These are phyloP conservation scores for Suillus alpinus DNA, from an alignment of 768 basidiomycete species.

Conservation along the genomic window DNA sequence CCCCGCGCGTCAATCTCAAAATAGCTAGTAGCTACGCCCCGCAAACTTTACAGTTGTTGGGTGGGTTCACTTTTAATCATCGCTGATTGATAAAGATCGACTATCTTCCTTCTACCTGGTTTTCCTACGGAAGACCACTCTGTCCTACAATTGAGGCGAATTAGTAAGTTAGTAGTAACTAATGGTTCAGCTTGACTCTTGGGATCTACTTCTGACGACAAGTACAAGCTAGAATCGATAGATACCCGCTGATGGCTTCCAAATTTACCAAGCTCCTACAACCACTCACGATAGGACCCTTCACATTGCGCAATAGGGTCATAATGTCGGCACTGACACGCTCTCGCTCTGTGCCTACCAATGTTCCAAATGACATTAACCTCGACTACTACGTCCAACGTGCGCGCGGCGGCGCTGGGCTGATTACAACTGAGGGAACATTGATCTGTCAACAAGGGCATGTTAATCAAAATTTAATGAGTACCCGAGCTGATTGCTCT, in stretches of 20 bases:
- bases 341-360: slow-evolving; percentile 34
- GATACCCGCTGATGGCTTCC: background rate
- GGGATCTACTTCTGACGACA: too few species aligned
- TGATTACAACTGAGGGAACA: slow-evolving; percentile 40
- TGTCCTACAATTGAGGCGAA: too few species aligned
- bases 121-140: background rate
- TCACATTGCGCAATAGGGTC: slow-evolving; percentile 37
- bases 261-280: slow-evolving; percentile 23
- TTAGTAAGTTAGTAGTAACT: too few species aligned
- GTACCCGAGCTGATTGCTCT: background rate
- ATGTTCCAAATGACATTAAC: slow-evolving; percentile 38
- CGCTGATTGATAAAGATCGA: background rate
- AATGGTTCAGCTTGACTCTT: too few species aligned
- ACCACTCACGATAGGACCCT: slow-evolving; percentile 36
- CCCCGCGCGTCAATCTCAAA: too few species aligned
- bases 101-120: too few species aligned
- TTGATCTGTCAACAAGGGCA: slow-evolving; percentile 43
- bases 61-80: too few species aligned
- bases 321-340: slow-evolving; percentile 41
- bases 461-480: slow-evolving; percentile 1
- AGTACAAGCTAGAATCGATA: background rate
- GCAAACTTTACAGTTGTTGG: too few species aligned
- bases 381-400: slow-evolving; percentile 43
- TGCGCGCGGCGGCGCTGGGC: slow-evolving; percentile 36
- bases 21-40: too few species aligned